Base-by-base conservation (phyloP, 331 rosid genomes). In the Stylosanthes scabra region DNA sequence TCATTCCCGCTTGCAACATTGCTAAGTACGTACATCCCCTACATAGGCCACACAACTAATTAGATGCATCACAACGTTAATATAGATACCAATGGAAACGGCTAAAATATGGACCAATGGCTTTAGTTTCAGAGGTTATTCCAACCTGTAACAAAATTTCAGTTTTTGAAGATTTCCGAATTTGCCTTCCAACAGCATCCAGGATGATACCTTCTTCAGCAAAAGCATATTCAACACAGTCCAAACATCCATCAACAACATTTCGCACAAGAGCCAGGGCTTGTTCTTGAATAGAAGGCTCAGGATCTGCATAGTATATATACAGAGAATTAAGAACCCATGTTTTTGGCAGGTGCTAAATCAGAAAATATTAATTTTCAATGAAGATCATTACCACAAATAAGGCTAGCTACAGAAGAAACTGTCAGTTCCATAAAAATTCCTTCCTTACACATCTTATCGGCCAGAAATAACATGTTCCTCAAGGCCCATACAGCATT, bases 1-100 rank as follows among this genome's bases (percentile, higher is more conserved):
- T 93, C 98, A 28, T 85, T 87, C 72, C 97, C 96, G 71, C 97
- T 87, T 16, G 98, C 88, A 76, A 93, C 82, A 79, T 93, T 93
- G 81, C 85, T 46, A 67, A 90, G 84, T 44, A 89, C 83, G 71
- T 89, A 86, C 93, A 93, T 84, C 52, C 92, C 97, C 98, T 93
- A 57, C 64, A 79, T 61, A 45, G 63, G 29, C 66, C 50, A 49
- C 8, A 15, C 62, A 58, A 71, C 58, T 52, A 14, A 15, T 52
- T 52, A 52, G 58, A 25, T 74, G 42, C 37, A 4, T 25, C 14
- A 11, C 31, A 20, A 47, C 29, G 40, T 39, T 29, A 4, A 78
- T 34, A 77, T 12, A 13, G 62, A 20, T 37, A 47, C 29, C 63
- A 41, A 57, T 31, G 56, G 57, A 7, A 71, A 63, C 46, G 57